Conservation (phyloP, 345 rosid genomes). For the Populus alba region DNA sequence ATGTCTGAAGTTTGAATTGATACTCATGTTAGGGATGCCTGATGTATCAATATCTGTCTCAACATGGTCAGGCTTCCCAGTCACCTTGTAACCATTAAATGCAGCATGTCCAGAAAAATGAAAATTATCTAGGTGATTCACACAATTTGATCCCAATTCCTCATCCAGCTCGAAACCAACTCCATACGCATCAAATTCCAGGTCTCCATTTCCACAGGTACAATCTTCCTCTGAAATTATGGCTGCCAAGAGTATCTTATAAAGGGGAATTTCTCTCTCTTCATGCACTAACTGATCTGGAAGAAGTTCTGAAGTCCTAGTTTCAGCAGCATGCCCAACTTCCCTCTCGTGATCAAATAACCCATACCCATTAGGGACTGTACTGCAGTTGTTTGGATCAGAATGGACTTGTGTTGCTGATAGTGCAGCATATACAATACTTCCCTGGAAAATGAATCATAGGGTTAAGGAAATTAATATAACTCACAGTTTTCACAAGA, state of each 20-base stretch:
- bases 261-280: slow-evolving; percentile 54
- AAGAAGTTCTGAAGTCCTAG: slow-evolving; percentile 29
- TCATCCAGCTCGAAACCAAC: slow-evolving; percentile 52
- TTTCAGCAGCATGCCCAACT: slow-evolving; percentile 20
- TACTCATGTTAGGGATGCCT: slow-evolving; percentile 34
- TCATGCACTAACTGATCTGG: slow-evolving; percentile 32
- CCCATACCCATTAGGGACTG: slow-evolving; percentile 33
- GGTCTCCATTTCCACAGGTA: slow-evolving; percentile 46
- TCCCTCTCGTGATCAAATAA: slow-evolving; percentile 32
- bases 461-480: background rate
- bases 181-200: slow-evolving; percentile 49
- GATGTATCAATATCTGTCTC: slow-evolving; percentile 48
- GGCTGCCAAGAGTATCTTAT: slow-evolving; percentile 79
- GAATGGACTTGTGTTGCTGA: slow-evolving; percentile 22
- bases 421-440: slow-evolving; percentile 25
- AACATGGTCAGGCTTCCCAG: slow-evolving; percentile 47
- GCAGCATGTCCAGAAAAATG: slow-evolving; percentile 26
- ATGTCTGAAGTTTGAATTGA: slow-evolving; percentile 37
- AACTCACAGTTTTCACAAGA: background rate
- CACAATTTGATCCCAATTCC: slow-evolving; percentile 57
- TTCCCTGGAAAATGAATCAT: slow-evolving; percentile 36
- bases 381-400: slow-evolving; percentile 23
- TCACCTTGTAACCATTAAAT: slow-evolving; percentile 49
- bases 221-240: slow-evolving; percentile 71
- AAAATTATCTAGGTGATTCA: slow-evolving; percentile 46